phyloP scores from a whole-genome alignment of 2,329 filamentous ascomycete species.

The Xylariaceae sp. region DNA sequence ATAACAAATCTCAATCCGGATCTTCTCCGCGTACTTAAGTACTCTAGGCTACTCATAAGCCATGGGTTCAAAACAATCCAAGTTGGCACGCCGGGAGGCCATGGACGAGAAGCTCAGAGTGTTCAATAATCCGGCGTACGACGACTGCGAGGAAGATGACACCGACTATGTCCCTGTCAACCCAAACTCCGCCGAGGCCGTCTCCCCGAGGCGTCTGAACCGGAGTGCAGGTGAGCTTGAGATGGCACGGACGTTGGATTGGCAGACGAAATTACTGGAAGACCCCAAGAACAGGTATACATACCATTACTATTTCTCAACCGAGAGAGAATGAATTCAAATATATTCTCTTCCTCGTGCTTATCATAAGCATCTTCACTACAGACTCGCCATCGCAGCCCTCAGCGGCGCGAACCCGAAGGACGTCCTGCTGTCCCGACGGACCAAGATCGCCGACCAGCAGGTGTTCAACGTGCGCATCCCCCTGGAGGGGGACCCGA shows the following conservation, averaged over 20 bases:
- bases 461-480: conserved; percentile 83
- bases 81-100: conserved; percentile 25
- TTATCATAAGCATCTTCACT: no score
- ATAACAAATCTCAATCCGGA: no score
- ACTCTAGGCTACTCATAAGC: conserved; percentile 2
- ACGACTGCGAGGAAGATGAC: conserved; percentile 33
- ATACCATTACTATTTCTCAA: no score
- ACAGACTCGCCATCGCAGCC: conserved; percentile 68
- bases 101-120: conserved; percentile 40
- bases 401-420: conserved; percentile 63
- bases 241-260: conserved; percentile 45
- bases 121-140: no score
- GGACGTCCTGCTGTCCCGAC: conserved; percentile 58
- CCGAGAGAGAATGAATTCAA: no score
- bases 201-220: conserved; percentile 14
- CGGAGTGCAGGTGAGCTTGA: conserved; percentile 43
- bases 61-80: conserved; percentile 45
- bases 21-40: background rate
- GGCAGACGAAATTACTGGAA: conserved; percentile 57
- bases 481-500: conserved; percentile 72
- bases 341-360: no score
- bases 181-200: conserved; percentile 40
- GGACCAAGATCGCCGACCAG: conserved; percentile 60
- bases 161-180: conserved; percentile 45
- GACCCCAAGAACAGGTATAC: conserved; percentile 61